A percentile compares a stretch with the other conserved stretches of the same genome.
Evolutionary conservation across 2,329 filamentous ascomycete genomes (phyloP).

Genomic region (Phialemoniopsis sp.): DNA sequence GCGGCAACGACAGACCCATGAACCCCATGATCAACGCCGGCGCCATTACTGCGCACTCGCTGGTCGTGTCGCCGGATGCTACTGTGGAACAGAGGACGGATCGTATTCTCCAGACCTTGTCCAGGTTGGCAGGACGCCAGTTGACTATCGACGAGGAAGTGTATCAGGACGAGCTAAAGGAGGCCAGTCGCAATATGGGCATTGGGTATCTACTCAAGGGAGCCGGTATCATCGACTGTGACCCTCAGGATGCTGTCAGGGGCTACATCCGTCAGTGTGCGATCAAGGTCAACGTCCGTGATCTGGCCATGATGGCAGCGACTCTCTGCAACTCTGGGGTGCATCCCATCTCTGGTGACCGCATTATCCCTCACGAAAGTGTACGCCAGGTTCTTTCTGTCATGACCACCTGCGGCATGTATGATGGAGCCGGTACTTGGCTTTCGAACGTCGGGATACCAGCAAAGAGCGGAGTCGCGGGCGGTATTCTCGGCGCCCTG

Average conservation of each 20-base stretch:
- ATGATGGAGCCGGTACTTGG: constrained; percentile 33
- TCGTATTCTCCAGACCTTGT: constrained; percentile 27
- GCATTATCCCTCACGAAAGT: constrained; percentile 26
- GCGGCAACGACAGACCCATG: no score
- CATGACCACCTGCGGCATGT: constrained; percentile 37
- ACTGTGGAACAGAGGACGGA: constrained; percentile 27
- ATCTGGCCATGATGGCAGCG: constrained; percentile 33
- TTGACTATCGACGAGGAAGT: constrained; percentile 30
- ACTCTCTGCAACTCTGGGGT: constrained; percentile 30
- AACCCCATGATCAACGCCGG: no score
- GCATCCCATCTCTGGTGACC: constrained; percentile 24
- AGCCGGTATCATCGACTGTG: constrained; percentile 28
- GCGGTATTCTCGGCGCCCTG: no score
- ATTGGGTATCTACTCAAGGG: constrained; percentile 35
- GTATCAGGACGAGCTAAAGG: constrained; percentile 28
- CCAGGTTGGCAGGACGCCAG: constrained; percentile 26
- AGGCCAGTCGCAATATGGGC: constrained; percentile 9
- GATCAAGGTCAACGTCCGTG: constrained; percentile 34
- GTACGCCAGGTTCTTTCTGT: constrained; percentile 33
- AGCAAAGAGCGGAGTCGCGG: constrained; percentile 24
- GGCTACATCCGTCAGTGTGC: constrained; percentile 34
- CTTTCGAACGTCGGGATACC: constrained; percentile 31
- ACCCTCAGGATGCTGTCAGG: constrained; percentile 25
- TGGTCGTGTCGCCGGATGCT: constrained; percentile 17
- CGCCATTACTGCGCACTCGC: no score